Conservation (phyloP, 2,329 filamentous ascomycete genomes). For the Exophiala oligosperma region DNA sequence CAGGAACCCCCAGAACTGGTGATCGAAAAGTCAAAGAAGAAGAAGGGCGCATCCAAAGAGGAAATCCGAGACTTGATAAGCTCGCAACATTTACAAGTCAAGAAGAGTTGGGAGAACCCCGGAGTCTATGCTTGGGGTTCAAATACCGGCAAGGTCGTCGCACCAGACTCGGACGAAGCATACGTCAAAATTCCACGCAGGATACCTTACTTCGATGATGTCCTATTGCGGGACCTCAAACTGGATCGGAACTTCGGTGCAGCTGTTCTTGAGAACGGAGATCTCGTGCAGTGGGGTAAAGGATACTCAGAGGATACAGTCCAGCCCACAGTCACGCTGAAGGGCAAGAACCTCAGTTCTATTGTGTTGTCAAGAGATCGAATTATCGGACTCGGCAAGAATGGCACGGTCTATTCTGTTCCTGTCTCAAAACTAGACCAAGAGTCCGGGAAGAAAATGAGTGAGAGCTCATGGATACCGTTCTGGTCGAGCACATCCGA, state of each 20-base stretch:
- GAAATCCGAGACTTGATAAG: slow-evolving; percentile 75
- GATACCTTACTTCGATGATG: slow-evolving; percentile 78
- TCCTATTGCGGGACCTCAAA: slow-evolving; percentile 83
- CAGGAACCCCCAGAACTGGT: slow-evolving; percentile 55
- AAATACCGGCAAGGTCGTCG: slow-evolving; percentile 80
- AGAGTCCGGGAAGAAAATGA: slow-evolving; percentile 59
- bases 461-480: slow-evolving; percentile 70
- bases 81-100: slow-evolving; percentile 84
- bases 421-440: slow-evolving; percentile 76
- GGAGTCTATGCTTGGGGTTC: slow-evolving; percentile 94
- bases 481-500: slow-evolving; percentile 64
- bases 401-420: slow-evolving; percentile 80
- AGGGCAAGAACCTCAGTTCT: slow-evolving; percentile 76
- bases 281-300: slow-evolving; percentile 88
- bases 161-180: slow-evolving; percentile 74
- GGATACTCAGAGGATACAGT: slow-evolving; percentile 67
- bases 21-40: slow-evolving; percentile 67
- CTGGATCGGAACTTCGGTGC: slow-evolving; percentile 78
- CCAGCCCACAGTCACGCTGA: slow-evolving; percentile 69
- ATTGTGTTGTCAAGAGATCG: slow-evolving; percentile 78
- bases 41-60: slow-evolving; percentile 59
- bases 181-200: slow-evolving; percentile 78
- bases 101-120: slow-evolving; percentile 75
- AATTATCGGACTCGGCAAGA: slow-evolving; percentile 73
- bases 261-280: slow-evolving; percentile 82